Base-by-base conservation (phyloP, 768 basidiomycete species). In the Tylopilus plumbeoviolaceoides region DNA sequence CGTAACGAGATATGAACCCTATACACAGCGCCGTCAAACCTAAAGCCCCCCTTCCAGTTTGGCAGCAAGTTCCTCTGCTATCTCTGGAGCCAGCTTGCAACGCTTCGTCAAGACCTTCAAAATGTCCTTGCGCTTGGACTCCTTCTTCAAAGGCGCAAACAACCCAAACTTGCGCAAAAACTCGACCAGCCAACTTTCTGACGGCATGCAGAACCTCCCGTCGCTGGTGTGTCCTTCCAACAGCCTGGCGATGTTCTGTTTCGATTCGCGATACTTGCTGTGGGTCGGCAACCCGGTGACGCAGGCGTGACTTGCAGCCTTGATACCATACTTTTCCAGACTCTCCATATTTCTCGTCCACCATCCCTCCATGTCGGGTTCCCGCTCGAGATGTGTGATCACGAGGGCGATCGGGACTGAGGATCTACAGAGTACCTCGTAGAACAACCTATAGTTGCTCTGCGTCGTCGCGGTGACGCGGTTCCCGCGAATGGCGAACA, bases 401-500 rank as follows among this genome's bases (percentile, higher is more conserved):
- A 69, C 59, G 18, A 71, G 40, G 6, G 59, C 63, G 54, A 69
- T 61, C 33, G 68, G 68, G 12, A 67, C 76, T 21, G 57, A 7
- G 17, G 62, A 54, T 43, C 56, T 63, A 53, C 77, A 78, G 12
- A 78, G 70, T 10, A 76, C 68, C 40, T 78, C 69, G n/a, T 64
- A 65, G 59, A 77, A 75, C 28, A 77, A 36, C 47, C 63, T 60
- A 58, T 75, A 78, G 61, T 77, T 78, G 53, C 69, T 68, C 47
- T 67, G 63, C 36, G 67, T 62, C 1, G 62, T 63, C 43, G 68
- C 70, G 8, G 66, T 72, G 60, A 76, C 67, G 38, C 73, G 61
- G n/a, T 74, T 72, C 11, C 68, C 74, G 3, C 73, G 71, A 18
- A 78, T 71, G 55, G 70, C 70, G 55, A 70, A 77, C 0, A 78